These are phyloP conservation scores for Brassica incana DNA, from an alignment of 345 rosid species.

Conservation along the genomic window DNA sequence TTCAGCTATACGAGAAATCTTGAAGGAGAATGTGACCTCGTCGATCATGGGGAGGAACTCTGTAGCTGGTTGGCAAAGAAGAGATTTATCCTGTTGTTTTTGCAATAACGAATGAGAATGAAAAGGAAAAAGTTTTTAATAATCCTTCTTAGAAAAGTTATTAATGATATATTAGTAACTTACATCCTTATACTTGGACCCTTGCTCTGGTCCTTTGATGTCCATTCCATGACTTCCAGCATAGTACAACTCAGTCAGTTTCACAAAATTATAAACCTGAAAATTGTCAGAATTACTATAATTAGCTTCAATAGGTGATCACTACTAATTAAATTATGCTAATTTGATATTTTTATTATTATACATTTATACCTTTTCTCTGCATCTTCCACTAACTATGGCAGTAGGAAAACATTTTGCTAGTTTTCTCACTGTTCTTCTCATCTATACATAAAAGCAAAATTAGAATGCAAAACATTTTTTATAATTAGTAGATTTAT, in stretches of 20 bases:
- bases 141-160: neutral
- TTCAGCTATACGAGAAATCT: neutral
- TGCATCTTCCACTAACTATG: constrained; percentile 90
- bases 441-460: constrained; percentile 57
- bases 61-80: constrained; percentile 80
- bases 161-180: constrained; percentile 17
- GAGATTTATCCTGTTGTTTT: constrained; percentile 44
- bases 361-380: constrained; percentile 66
- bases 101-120: neutral
- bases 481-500: neutral
- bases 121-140: neutral
- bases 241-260: constrained; percentile 74
- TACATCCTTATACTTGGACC: constrained; percentile 32
- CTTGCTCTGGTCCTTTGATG: constrained; percentile 84
- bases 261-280: constrained; percentile 63
- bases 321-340: neutral
- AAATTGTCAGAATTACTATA: neutral
- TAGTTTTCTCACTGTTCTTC: constrained; percentile 69
- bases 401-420: constrained; percentile 87
- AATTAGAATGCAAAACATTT: neutral
- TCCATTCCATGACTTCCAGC: constrained; percentile 99
- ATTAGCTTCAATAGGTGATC: neutral
- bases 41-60: constrained; percentile 87
- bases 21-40: constrained; percentile 52
- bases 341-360: neutral